A percentile compares a stretch with the other conserved stretches of the same genome.
These are phyloP conservation scores for Neurospora cerealis DNA, from an alignment of 495 filamentous ascomycete species.

Conservation along the genomic window DNA sequence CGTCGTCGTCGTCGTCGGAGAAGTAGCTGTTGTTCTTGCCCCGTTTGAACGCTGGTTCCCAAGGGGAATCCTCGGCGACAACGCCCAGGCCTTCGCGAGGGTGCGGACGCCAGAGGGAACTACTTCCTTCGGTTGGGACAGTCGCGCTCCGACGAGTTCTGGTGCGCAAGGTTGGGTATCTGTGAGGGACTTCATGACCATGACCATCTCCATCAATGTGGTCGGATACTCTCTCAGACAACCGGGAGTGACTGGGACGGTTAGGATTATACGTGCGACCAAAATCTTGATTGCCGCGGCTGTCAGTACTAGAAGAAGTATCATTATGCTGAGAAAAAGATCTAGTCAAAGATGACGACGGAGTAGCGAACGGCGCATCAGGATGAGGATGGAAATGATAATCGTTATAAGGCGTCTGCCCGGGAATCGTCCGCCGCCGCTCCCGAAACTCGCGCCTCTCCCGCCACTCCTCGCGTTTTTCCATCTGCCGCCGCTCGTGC, in stretches of 20 bases:
- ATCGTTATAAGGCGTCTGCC: background rate
- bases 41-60: background rate
- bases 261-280: background rate
- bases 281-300: background rate
- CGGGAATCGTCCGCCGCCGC: background rate
- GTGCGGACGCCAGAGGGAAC: background rate
- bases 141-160: background rate
- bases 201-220: background rate
- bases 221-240: background rate
- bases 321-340: background rate
- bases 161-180: background rate
- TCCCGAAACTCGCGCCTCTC: background rate
- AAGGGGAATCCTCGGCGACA: background rate
- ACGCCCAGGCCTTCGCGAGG: background rate
- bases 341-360: background rate
- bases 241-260: background rate
- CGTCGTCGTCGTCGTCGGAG: background rate
- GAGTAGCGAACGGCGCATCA: background rate
- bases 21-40: background rate
- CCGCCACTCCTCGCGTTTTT: background rate
- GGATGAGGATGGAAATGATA: background rate
- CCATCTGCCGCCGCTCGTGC: background rate
- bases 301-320: background rate
- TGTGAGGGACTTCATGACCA: background rate
- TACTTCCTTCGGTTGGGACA: background rate